Evolutionary conservation across 2,329 filamentous ascomycete genomes (phyloP).

Genomic region (Pyrenochaeta sp.): DNA sequence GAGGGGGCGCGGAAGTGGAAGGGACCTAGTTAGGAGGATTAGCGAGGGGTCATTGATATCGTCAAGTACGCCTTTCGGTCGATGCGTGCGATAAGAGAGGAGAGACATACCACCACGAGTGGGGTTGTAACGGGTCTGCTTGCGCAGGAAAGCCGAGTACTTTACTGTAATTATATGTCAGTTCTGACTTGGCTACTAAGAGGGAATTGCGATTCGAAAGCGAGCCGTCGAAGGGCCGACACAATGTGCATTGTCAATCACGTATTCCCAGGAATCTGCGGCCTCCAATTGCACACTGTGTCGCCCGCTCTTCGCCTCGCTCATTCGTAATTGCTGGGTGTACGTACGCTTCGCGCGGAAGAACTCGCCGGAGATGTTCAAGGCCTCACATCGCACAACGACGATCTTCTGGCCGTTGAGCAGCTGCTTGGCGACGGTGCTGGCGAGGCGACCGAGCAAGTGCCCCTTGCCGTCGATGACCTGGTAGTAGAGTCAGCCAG

Average conservation of each 20-base stretch:
- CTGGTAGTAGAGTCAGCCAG: conserved; percentile 43
- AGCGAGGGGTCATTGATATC: conserved; percentile 9
- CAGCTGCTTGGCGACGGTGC: conserved; percentile 98
- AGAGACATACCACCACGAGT: conserved; percentile 86
- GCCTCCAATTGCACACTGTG: conserved; percentile 13
- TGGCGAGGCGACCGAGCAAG: conserved; percentile 98
- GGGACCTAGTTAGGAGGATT: conserved; percentile 70
- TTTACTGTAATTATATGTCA: conserved; percentile 76
- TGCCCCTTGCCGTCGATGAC: conserved; percentile 99
- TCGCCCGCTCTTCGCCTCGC: conserved; percentile 24
- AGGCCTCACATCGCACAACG: conserved; percentile 96
- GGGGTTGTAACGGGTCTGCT: conserved; percentile 99
- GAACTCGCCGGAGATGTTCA: conserved; percentile 99
- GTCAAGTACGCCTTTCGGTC: neutral
- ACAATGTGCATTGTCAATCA: conserved; percentile 10
- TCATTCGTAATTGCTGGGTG: conserved; percentile 24
- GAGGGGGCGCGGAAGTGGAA: conserved; percentile 99
- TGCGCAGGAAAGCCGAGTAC: conserved; percentile 99
- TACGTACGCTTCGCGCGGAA: conserved; percentile 99
- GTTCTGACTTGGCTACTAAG: conserved; percentile 24
- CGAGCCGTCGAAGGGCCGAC: conserved; percentile 17
- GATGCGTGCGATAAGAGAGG: neutral
- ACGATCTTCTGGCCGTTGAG: conserved; percentile 99
- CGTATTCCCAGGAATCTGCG: neutral
- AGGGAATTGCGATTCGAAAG: conserved; percentile 1